These are phyloP conservation scores for Tuber borchii DNA, from an alignment of 495 filamentous ascomycete genomes.

Conservation along the genomic window DNA sequence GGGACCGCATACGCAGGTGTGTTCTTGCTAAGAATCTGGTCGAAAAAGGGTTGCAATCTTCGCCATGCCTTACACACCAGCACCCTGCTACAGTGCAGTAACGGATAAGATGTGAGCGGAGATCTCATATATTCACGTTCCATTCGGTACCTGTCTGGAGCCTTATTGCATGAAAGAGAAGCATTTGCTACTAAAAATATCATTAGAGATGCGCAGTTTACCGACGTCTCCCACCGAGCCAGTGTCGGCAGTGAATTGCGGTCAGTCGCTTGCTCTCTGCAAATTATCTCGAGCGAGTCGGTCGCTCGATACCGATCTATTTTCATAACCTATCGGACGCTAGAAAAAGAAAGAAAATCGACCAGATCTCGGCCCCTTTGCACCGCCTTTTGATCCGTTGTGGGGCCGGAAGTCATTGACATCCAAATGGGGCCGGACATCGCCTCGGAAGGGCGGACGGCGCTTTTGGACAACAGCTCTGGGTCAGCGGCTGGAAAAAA, in stretches of 20 bases:
- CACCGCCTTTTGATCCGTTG: neutral
- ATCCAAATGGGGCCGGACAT: neutral
- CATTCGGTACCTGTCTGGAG: neutral
- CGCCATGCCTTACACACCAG: neutral
- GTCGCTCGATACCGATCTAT: neutral
- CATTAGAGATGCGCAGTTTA: neutral
- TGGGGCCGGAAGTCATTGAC: neutral
- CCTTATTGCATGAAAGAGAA: neutral
- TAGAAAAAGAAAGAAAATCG: conserved; percentile 1
- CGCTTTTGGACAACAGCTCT: neutral
- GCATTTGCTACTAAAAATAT: conserved; percentile 5
- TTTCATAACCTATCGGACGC: neutral
- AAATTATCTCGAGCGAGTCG: neutral
- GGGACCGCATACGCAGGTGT: neutral
- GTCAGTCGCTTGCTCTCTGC: neutral
- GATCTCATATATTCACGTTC: neutral
- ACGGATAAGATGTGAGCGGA: conserved; percentile 4
- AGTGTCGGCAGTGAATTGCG: neutral
- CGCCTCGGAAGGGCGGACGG: neutral
- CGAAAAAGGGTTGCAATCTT: neutral
- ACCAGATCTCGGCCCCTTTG: neutral
- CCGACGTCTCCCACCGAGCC: neutral
- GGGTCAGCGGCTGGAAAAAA: neutral
- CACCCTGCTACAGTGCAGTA: neutral
- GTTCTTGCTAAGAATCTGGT: neutral